Percentiles rank a stretch among this genome's conserved stretches.
phyloP scores from a whole-genome alignment of 192 early-diverging fungal genomes.

The Lunasporangiospora selenospora region DNA sequence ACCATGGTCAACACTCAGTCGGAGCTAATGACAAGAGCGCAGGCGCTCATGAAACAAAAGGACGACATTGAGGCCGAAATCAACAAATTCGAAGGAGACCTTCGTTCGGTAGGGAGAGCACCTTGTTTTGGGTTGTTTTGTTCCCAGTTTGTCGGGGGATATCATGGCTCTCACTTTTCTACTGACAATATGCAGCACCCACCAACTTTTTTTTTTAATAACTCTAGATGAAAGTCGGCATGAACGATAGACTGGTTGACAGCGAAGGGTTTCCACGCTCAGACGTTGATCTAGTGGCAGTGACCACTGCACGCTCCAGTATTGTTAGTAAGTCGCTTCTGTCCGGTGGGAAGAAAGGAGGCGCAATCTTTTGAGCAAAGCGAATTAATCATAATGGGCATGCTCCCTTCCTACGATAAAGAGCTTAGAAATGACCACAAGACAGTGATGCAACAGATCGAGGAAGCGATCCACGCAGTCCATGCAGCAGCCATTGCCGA shows the following conservation, averaged over 20 bases:
- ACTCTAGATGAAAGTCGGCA: constrained; percentile 54
- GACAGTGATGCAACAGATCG: constrained; percentile 57
- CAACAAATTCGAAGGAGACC: constrained; percentile 38
- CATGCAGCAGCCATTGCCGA: constrained; percentile 50
- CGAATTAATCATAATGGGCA: background rate
- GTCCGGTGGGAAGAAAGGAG: background rate
- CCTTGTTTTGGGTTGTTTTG: background rate
- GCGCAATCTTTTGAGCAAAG: background rate
- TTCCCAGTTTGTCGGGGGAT: background rate
- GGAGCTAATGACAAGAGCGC: constrained; percentile 39
- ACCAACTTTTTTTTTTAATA: constrained; percentile 1
- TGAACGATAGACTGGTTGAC: constrained; percentile 55
- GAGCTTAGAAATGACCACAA: constrained; percentile 60
- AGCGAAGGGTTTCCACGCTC: constrained; percentile 56
- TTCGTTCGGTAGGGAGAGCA: constrained; percentile 47
- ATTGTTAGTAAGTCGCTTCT: constrained; percentile 25
- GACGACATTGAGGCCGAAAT: constrained; percentile 55
- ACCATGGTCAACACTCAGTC: constrained; percentile 35
- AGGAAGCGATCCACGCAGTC: constrained; percentile 51
- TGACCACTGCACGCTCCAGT: constrained; percentile 48
- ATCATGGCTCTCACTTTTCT: background rate
- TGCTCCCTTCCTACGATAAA: constrained; percentile 5
- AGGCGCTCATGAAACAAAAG: constrained; percentile 55
- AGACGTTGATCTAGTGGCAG: constrained; percentile 60
- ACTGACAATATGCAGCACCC: no score